These are phyloP conservation scores for Candida michaelii DNA, from an alignment of 805 yeast genomes.

Conservation along the genomic window DNA sequence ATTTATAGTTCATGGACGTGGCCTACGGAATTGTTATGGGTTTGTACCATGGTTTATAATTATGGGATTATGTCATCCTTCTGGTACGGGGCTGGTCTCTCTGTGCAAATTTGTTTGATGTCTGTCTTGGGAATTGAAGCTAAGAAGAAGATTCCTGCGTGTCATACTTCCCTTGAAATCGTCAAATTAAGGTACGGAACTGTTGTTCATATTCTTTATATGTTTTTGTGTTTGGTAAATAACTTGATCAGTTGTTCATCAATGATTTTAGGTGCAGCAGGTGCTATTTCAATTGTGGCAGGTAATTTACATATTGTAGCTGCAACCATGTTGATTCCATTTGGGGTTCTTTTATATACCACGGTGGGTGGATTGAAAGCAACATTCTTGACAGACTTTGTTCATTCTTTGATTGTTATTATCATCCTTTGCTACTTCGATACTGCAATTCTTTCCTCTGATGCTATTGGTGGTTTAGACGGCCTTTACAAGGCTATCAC, in stretches of 20 bases:
- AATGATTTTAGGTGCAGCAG: slow-evolving; percentile 29
- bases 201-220: slow-evolving; percentile 22
- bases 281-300: slow-evolving; percentile 27
- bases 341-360: slow-evolving; percentile 47
- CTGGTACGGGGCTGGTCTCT: slow-evolving; percentile 28
- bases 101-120: slow-evolving; percentile 26
- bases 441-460: slow-evolving; percentile 26
- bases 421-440: slow-evolving; percentile 26
- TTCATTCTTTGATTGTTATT: slow-evolving; percentile 26
- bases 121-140: slow-evolving; percentile 26
- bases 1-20: slow-evolving; percentile 29
- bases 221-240: slow-evolving; percentile 24
- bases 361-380: slow-evolving; percentile 52
- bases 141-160: slow-evolving; percentile 26
- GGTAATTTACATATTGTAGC: slow-evolving; percentile 29
- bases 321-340: slow-evolving; percentile 27
- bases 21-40: slow-evolving; percentile 29
- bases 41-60: slow-evolving; percentile 24
- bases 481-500: slow-evolving; percentile 25
- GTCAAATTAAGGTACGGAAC: slow-evolving; percentile 29
- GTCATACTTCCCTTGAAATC: slow-evolving; percentile 31
- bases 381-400: slow-evolving; percentile 50
- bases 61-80: slow-evolving; percentile 26
- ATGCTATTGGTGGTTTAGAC: slow-evolving; percentile 28
- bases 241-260: slow-evolving; percentile 25